phyloP scores from a whole-genome alignment of 2,329 filamentous ascomycete genomes.

The Pleurostoma richardsiae region DNA sequence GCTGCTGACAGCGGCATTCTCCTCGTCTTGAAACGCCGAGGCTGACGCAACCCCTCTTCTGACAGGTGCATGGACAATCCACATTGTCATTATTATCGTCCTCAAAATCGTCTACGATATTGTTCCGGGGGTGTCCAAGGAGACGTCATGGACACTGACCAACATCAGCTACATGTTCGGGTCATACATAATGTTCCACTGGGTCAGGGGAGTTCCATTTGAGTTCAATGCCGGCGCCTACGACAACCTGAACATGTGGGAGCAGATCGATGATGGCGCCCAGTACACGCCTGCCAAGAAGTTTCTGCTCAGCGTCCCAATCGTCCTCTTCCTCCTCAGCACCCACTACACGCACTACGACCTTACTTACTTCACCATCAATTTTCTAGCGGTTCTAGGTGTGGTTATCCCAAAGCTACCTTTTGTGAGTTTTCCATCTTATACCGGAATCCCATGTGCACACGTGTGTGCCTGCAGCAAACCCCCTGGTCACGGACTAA shows the following conservation, averaged over 20 bases:
- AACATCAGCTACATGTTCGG: slow-evolving; percentile 99
- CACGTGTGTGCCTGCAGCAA: slow-evolving; percentile 8
- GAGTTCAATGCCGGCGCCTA: slow-evolving; percentile 98
- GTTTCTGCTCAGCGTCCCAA: slow-evolving; percentile 90
- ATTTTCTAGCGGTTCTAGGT: slow-evolving; percentile 84
- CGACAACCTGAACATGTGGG: slow-evolving; percentile 99
- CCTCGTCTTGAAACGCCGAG: slow-evolving; percentile 1
- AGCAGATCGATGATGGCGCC: slow-evolving; percentile 98
- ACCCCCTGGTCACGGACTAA: neutral
- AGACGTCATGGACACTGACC: slow-evolving; percentile 97
- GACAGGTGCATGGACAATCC: slow-evolving; percentile 93
- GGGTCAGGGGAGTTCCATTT: slow-evolving; percentile 94
- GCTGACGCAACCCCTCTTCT: slow-evolving; percentile 8
- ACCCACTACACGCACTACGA: slow-evolving; percentile 99
- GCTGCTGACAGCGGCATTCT: no score
- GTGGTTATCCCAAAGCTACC: slow-evolving; percentile 97
- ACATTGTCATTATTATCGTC: slow-evolving; percentile 84
- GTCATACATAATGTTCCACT: slow-evolving; percentile 99
- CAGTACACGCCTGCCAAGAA: slow-evolving; percentile 99
- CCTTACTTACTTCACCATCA: slow-evolving; percentile 93
- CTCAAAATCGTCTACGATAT: slow-evolving; percentile 98
- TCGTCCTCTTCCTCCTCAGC: slow-evolving; percentile 90
- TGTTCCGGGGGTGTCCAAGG: slow-evolving; percentile 91
- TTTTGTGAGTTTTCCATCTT: slow-evolving; percentile 60
- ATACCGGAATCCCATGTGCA: neutral